Base-by-base conservation (phyloP, 495 filamentous ascomycete species). In the Parmelia sp. region DNA sequence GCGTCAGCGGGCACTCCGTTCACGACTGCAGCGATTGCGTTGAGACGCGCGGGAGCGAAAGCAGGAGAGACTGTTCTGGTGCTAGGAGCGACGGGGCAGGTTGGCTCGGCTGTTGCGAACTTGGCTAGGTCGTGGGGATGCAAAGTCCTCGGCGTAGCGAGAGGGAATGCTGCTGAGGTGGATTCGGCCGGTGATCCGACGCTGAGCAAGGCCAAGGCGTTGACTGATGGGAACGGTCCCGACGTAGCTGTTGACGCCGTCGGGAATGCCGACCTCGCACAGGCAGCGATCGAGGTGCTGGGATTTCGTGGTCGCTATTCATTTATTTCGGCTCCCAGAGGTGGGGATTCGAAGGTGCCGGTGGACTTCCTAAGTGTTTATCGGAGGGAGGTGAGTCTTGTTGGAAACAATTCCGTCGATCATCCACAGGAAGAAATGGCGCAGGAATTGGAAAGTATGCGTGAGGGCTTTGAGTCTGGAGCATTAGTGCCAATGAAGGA, bases 181-280 rank as follows among this genome's bases (percentile, higher is more conserved):
- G 69, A 75, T 60, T 69, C 70, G 7, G 68, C 69, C 25, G 57
- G 65, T 8, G 71, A 75, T 64, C 71, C 73, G n/a, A 62, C 67
- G 25, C 39, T 75, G 8, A 59, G 63, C 29, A 45, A 67, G 33
- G 65, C 74, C 3, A 70, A 74, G 68, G 61, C 55, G 7, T 69
- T 77, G 61, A 76, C 74, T 7, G 61, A 53, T 14, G 71, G 69
- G 3, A 68, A 72, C 27, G 74, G 74, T 5, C 71, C 74, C 15
- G 72, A 74, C 66, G 74, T 74, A 17, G 69, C 75, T 19, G 60
- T 78, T 49, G 74, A 78, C 58, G 74, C 74, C 11, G 72, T 72
- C 4, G 75, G 75, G 7, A 60, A 71, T 42, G 63, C 70, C 10
- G 63, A 63, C 15, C 51, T 76, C 39, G 70, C 66, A 19, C 63